Evolutionary conservation across 1,284 basidiomycete genomes (phyloP).

Genomic region (Pascua sp.): DNA sequence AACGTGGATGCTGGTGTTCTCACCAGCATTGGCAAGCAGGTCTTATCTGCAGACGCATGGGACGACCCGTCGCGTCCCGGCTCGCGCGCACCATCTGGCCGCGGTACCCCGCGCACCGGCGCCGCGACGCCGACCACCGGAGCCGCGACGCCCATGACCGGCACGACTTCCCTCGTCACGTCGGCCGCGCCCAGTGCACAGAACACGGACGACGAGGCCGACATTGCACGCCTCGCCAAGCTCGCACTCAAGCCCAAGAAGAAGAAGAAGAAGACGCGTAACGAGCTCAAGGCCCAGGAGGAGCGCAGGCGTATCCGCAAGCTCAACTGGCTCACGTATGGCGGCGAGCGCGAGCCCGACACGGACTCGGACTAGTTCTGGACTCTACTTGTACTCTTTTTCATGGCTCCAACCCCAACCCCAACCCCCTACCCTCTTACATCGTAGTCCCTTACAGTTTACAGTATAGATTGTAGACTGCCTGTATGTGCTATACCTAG

Average conservation of each 20-base stretch:
- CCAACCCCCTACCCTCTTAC: background rate
- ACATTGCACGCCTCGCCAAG: slow-evolving; percentile 42
- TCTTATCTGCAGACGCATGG: slow-evolving; percentile 73
- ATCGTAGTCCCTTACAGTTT: background rate
- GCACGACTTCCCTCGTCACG: slow-evolving; percentile 18
- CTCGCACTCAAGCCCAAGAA: slow-evolving; percentile 57
- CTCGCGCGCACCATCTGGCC: slow-evolving; percentile 40
- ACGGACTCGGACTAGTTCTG: slow-evolving; percentile 30
- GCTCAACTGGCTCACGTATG: slow-evolving; percentile 76
- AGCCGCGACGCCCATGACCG: slow-evolving; percentile 21
- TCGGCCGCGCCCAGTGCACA: slow-evolving; percentile 42
- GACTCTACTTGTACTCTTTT: background rate
- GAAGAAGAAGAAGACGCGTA: slow-evolving; percentile 85
- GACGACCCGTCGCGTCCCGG: slow-evolving; percentile 49
- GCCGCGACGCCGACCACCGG: slow-evolving; percentile 43
- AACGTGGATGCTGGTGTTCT: slow-evolving; percentile 59
- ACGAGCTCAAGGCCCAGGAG: slow-evolving; percentile 83
- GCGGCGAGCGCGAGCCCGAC: slow-evolving; percentile 55
- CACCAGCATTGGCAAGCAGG: slow-evolving; percentile 80
- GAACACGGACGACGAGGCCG: slow-evolving; percentile 35
- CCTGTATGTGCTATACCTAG: too few relatives aligned
- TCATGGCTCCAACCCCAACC: background rate
- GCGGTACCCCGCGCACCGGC: slow-evolving; percentile 47
- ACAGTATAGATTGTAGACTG: slow-evolving; percentile 2
- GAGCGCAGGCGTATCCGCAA: slow-evolving; percentile 75